phyloP scores from a whole-genome alignment of 2,329 filamentous ascomycete species.

The Pseudogymnoascus sp. region DNA sequence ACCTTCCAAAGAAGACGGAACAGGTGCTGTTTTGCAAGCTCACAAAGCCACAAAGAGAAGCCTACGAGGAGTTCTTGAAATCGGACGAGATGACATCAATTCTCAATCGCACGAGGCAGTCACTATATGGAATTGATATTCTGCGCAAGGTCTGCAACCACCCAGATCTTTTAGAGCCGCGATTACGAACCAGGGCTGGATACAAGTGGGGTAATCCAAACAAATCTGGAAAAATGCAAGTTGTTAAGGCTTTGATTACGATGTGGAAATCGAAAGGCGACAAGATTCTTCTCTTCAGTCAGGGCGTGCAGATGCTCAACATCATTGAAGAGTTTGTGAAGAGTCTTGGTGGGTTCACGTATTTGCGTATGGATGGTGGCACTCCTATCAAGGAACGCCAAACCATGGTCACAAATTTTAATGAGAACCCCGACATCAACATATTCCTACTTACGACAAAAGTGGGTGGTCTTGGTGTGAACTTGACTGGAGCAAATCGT shows the following conservation, averaged over 20 bases:
- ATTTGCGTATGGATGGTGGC: conserved; percentile 86
- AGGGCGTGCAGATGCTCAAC: conserved; percentile 91
- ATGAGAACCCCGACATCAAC: conserved; percentile 68
- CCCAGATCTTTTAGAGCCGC: conserved; percentile 72
- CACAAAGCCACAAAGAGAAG: conserved; percentile 67
- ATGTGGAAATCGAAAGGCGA: conserved; percentile 81
- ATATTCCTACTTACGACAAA: conserved; percentile 93
- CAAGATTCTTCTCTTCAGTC: conserved; percentile 87
- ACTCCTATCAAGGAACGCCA: conserved; percentile 88
- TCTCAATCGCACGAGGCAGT: conserved; percentile 64
- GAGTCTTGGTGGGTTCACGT: conserved; percentile 62
- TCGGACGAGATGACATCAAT: conserved; percentile 86
- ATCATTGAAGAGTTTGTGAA: conserved; percentile 79
- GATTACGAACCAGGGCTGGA: conserved; percentile 46
- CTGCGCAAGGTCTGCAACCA: conserved; percentile 97
- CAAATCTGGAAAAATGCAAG: conserved; percentile 92
- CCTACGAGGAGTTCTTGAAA: conserved; percentile 72
- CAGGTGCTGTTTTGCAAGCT: conserved; percentile 94
- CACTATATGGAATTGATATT: conserved; percentile 83
- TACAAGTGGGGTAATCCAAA: conserved; percentile 71
- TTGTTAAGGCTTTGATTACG: conserved; percentile 78
- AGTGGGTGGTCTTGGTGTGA: conserved; percentile 88
- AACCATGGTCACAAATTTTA: conserved; percentile 85
- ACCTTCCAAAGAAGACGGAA: conserved; percentile 91
- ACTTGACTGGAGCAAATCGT: conserved; percentile 86